Conservation (phyloP, 805 yeast genomes). For the Kurtzmaniella cleridarum region DNA sequence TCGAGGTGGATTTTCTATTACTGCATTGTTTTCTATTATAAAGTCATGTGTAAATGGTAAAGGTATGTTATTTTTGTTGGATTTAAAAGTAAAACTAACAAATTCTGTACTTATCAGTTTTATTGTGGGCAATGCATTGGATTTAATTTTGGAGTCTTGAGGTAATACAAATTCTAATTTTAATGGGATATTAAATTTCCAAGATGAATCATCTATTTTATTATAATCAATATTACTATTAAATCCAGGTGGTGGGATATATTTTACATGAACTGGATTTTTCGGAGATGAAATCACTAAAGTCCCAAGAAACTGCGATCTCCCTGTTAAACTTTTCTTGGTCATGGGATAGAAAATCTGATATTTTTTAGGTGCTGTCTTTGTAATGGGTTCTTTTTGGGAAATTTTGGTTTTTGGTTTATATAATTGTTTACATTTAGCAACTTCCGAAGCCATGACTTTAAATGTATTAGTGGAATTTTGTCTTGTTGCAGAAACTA, state of each 20-base stretch:
- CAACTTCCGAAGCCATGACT: constrained; percentile 6
- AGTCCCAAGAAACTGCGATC: constrained; percentile 7
- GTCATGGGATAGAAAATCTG: constrained; percentile 9
- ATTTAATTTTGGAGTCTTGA: too few species aligned
- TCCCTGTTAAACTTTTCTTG: constrained; percentile 11
- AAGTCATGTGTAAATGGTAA: constrained; percentile 1
- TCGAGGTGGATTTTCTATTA: too few species aligned
- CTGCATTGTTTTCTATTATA: too few species aligned
- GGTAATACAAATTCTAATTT: constrained; percentile 1
- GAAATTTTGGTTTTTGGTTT: constrained; percentile 1
- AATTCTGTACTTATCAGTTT: constrained; percentile 14
- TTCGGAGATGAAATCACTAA: constrained; percentile 1
- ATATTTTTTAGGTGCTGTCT: constrained; percentile 2
- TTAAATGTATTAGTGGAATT: too few species aligned
- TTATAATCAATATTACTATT: background rate
- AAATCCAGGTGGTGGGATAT: constrained; percentile 5
- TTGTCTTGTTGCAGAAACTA: too few species aligned
- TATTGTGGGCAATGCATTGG: constrained; percentile 13
- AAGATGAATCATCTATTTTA: background rate
- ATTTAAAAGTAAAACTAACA: constrained; percentile 16
- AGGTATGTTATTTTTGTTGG: constrained; percentile 13
- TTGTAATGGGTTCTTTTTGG: constrained; percentile 1
- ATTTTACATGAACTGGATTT: constrained; percentile 3
- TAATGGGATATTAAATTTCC: constrained; percentile 5
- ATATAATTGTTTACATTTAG: constrained; percentile 19